Conservation (phyloP, 1,284 basidiomycete genomes). For the Paramarasmius palmivorus region DNA sequence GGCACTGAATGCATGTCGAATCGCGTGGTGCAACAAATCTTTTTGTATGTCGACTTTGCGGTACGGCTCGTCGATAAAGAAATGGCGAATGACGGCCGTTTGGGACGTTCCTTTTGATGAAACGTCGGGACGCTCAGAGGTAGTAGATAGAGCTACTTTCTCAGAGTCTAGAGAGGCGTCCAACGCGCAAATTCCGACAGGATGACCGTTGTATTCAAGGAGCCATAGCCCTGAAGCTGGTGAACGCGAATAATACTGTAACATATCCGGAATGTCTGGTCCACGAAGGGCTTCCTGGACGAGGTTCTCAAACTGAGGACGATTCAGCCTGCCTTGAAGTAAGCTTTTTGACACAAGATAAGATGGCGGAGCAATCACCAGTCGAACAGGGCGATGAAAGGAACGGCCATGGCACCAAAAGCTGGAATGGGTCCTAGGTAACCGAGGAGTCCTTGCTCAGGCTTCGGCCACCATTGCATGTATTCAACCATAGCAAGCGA, state of each 20-base stretch:
- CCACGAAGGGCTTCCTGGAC: slow-evolving; percentile 54
- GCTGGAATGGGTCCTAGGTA: slow-evolving; percentile 65
- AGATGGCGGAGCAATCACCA: slow-evolving; percentile 47
- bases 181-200: slow-evolving; percentile 70
- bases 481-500: slow-evolving; percentile 58
- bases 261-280: slow-evolving; percentile 57
- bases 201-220: slow-evolving; percentile 57
- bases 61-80: slow-evolving; percentile 70
- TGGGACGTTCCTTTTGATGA: slow-evolving; percentile 35
- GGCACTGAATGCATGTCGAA: slow-evolving; percentile 55
- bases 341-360: not conserved
- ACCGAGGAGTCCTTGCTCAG: slow-evolving; percentile 40
- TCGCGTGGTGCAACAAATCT: slow-evolving; percentile 64
- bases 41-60: slow-evolving; percentile 57
- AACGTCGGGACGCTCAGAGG: slow-evolving; percentile 24
- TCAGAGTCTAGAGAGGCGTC: slow-evolving; percentile 52
- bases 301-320: slow-evolving; percentile 63
- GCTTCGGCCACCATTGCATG: slow-evolving; percentile 67
- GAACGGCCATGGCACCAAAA: slow-evolving; percentile 63
- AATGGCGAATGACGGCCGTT: slow-evolving; percentile 72
- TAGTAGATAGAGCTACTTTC: slow-evolving; percentile 23
- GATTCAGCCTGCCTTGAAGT: slow-evolving; percentile 64
- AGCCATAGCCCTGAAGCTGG: slow-evolving; percentile 69
- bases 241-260: slow-evolving; percentile 58
- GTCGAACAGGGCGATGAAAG: slow-evolving; percentile 67